Evolutionary conservation across 2,329 filamentous ascomycete genomes (phyloP).

Genomic region (Venturia oleaginea): DNA sequence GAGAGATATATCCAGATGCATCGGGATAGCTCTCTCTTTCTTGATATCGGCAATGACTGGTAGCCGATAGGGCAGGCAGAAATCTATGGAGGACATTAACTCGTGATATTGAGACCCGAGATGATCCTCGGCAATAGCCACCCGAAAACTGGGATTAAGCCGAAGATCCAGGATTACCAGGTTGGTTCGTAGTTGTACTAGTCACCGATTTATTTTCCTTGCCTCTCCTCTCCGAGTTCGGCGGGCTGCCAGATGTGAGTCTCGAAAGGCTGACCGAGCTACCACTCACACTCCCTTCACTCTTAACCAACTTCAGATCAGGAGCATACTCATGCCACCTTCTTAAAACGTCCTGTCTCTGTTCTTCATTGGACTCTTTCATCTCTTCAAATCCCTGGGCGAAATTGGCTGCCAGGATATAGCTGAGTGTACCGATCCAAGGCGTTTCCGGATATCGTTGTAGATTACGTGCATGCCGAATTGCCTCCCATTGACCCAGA

Average conservation of each 20-base stretch:
- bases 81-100: too few species aligned
- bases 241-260: neutral
- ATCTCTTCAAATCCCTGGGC: constrained; percentile 21
- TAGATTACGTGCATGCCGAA: constrained; percentile 21
- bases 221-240: neutral
- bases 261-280: constrained; percentile 3
- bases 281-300: neutral
- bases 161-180: neutral
- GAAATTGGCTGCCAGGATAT: constrained; percentile 23
- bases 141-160: too few species aligned
- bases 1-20: too few species aligned
- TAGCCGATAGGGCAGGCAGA: too few species aligned
- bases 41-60: too few species aligned
- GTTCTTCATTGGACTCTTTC: constrained; percentile 19
- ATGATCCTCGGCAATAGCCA: too few species aligned
- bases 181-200: neutral
- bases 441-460: constrained; percentile 18
- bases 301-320: constrained; percentile 1
- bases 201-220: neutral
- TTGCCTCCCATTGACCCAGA: constrained; percentile 13
- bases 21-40: too few species aligned
- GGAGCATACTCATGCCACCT: constrained; percentile 20
- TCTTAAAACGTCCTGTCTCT: constrained; percentile 19
- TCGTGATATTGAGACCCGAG: too few species aligned
- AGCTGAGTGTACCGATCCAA: constrained; percentile 21